Percentiles rank a stretch among this genome's conserved stretches.
These are phyloP conservation scores for Claviceps purpurea DNA, from an alignment of 2,329 filamentous ascomycete genomes.

Conservation along the genomic window DNA sequence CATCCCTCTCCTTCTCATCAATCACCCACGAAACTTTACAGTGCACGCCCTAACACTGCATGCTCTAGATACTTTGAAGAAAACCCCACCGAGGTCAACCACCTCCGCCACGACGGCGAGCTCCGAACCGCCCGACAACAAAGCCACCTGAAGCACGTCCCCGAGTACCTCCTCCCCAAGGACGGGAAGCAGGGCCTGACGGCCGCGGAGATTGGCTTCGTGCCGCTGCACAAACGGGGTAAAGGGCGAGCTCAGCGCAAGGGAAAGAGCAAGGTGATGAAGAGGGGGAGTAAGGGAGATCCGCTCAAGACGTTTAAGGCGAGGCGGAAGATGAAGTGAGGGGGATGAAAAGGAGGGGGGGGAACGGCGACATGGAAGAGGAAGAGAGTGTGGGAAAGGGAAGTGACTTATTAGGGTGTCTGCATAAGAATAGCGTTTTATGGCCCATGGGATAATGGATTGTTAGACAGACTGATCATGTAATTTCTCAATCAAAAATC, in stretches of 20 bases:
- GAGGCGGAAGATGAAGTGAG: slow-evolving; percentile 30
- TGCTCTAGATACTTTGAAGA: slow-evolving; percentile 69
- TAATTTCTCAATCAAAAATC: too few relatives aligned
- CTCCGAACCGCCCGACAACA: slow-evolving; percentile 72
- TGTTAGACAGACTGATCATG: too few relatives aligned
- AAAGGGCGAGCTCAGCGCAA: slow-evolving; percentile 35
- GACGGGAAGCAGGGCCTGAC: slow-evolving; percentile 58
- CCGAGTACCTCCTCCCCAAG: slow-evolving; percentile 78
- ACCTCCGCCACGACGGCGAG: slow-evolving; percentile 83
- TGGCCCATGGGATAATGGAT: too few relatives aligned
- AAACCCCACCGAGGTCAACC: slow-evolving; percentile 77
- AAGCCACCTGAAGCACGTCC: slow-evolving; percentile 83
- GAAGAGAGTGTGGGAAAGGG: too few relatives aligned
- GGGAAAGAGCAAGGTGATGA: slow-evolving; percentile 22
- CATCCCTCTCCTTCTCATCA: not conserved
- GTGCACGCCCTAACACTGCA: not conserved
- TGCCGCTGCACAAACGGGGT: slow-evolving; percentile 47
- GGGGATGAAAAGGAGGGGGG: not conserved
- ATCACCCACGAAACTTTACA: too few relatives aligned
- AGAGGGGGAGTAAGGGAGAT: slow-evolving; percentile 50
- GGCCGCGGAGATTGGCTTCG: slow-evolving; percentile 60
- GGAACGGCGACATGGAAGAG: not conserved
- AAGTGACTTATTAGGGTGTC: too few relatives aligned
- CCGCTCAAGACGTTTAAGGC: slow-evolving; percentile 82
- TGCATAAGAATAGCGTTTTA: too few relatives aligned